Conservation (phyloP, 495 filamentous ascomycete species). For the Tuber umbilicatum region DNA sequence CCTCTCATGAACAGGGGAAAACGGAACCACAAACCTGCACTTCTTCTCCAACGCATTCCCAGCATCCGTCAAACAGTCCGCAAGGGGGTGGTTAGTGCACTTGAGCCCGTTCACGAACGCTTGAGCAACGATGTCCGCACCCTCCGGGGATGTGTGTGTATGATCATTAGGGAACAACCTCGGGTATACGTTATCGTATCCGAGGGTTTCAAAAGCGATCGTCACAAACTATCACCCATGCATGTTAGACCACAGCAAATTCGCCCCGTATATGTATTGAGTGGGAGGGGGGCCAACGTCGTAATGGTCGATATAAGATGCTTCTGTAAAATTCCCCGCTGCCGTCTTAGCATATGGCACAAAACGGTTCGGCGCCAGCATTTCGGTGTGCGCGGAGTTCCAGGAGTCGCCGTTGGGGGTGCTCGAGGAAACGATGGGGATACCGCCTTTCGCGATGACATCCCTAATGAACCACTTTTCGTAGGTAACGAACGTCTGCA, state of each 20-base stretch:
- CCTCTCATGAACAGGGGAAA: background rate
- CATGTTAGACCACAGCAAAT: background rate
- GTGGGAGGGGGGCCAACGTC: conserved; percentile 43
- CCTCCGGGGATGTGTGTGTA: conserved; percentile 57
- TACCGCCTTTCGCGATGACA: conserved; percentile 55
- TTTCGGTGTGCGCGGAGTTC: conserved; percentile 49
- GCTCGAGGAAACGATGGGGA: conserved; percentile 56
- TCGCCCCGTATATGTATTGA: background rate
- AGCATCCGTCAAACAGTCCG: conserved; percentile 37
- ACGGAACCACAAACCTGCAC: conserved; percentile 26
- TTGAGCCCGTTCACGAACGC: conserved; percentile 58
- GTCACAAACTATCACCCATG: conserved; percentile 48
- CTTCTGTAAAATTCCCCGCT: conserved; percentile 45
- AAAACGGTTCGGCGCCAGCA: conserved; percentile 46
- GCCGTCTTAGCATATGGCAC: conserved; percentile 54
- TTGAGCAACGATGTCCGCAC: conserved; percentile 54
- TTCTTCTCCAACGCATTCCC: conserved; percentile 27
- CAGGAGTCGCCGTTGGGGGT: conserved; percentile 59
- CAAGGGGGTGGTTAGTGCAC: conserved; percentile 40
- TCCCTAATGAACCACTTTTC: conserved; percentile 40
- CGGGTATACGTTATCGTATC: conserved; percentile 47
- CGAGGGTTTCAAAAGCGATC: conserved; percentile 49
- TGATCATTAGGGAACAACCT: conserved; percentile 54
- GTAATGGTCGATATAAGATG: conserved; percentile 57
- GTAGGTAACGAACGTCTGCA: conserved; percentile 39